Conservation (phyloP, 306 rosid genomes). For the Cicer arietinum region DNA sequence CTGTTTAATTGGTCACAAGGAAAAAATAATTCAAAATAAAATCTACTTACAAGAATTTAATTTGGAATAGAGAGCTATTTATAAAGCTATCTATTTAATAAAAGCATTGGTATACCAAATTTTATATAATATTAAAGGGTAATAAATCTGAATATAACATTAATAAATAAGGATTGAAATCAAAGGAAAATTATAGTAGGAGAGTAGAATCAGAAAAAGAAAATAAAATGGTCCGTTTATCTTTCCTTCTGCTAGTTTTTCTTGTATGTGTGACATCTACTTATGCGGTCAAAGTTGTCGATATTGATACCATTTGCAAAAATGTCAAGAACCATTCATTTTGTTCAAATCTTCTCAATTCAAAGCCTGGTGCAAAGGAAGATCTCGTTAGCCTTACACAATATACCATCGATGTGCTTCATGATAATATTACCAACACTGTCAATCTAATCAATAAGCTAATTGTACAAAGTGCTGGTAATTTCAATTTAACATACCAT, state of each 20-base stretch:
- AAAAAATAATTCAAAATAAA: no score
- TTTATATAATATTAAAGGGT: no score
- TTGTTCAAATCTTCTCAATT: not conserved
- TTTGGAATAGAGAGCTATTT: no score
- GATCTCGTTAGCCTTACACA: not conserved
- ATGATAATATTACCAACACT: not conserved
- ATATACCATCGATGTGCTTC: not conserved
- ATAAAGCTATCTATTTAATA: no score
- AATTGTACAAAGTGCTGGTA: not conserved
- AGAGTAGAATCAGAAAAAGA: no score
- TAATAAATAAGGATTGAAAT: no score
- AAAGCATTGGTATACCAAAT: no score
- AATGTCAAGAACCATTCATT: not conserved
- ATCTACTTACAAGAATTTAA: no score
- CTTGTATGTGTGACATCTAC: not conserved
- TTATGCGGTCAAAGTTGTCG: not conserved
- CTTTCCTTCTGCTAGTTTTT: no score
- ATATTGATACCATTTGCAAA: not conserved
- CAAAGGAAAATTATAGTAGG: no score
- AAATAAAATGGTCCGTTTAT: not conserved
- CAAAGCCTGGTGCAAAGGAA: not conserved
- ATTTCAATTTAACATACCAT: not conserved
- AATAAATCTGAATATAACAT: no score
- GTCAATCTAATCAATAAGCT: not conserved
- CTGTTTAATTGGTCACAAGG: no score